phyloP scores from a whole-genome alignment of 2,329 filamentous ascomycete genomes.

The Penicillium sp. region DNA sequence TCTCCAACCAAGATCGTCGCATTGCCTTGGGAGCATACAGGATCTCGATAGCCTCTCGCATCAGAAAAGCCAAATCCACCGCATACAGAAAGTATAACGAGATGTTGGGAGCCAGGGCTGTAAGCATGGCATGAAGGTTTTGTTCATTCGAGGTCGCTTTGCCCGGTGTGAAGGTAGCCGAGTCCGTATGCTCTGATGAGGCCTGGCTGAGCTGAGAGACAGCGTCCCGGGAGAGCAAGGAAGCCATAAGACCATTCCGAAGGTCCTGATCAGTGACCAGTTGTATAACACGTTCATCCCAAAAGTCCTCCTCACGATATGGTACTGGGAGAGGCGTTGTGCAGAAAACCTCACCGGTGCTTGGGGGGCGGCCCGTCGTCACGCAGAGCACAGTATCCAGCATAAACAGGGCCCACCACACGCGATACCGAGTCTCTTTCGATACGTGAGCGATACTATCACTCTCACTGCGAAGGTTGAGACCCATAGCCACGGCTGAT shows the following conservation, averaged over 20 bases:
- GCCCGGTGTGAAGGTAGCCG: not conserved
- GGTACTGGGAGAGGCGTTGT: constrained; percentile 44
- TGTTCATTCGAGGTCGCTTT: constrained; percentile 21
- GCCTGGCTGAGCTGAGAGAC: constrained; percentile 11
- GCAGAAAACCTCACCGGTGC: constrained; percentile 39
- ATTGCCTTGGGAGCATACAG: constrained; percentile 40
- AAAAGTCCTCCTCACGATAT: constrained; percentile 40
- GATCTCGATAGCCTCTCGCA: constrained; percentile 36
- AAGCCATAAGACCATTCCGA: constrained; percentile 30
- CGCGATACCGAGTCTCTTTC: constrained; percentile 44
- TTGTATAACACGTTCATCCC: constrained; percentile 30
- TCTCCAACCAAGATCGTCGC: constrained; percentile 36
- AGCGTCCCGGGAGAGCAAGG: constrained; percentile 18
- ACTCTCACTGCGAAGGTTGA: constrained; percentile 45
- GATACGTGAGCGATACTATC: constrained; percentile 34
- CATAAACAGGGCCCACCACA: constrained; percentile 46
- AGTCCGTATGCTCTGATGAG: not conserved
- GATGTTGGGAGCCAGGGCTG: constrained; percentile 35
- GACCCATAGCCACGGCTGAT: constrained; percentile 42
- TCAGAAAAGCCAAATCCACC: constrained; percentile 38
- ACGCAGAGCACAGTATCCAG: constrained; percentile 43
- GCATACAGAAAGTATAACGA: constrained; percentile 42
- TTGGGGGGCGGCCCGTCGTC: constrained; percentile 45
- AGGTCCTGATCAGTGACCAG: constrained; percentile 36
- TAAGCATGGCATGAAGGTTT: constrained; percentile 25